A percentile compares a stretch with the other conserved stretches of the same genome.
Evolutionary conservation across 2,329 filamentous ascomycete species (phyloP).

Genomic region (Aspergillus latus): DNA sequence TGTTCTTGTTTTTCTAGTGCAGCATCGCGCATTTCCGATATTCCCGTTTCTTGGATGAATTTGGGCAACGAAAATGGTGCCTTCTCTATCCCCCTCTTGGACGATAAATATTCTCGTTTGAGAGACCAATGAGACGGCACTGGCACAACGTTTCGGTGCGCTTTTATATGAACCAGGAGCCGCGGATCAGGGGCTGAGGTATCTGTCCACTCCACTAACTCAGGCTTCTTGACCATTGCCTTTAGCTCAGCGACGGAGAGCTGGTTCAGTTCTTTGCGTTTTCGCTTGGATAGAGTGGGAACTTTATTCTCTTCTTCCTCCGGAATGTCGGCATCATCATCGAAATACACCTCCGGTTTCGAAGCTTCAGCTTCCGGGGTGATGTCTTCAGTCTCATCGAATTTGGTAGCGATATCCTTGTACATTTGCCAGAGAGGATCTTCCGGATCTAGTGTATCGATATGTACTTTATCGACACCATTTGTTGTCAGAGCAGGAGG

Average conservation of each 20-base stretch:
- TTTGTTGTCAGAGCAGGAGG: constrained; percentile 15
- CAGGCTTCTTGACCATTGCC: constrained; percentile 82
- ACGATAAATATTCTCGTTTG: constrained; percentile 95
- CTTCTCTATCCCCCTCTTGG: constrained; percentile 96
- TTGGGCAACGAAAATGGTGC: constrained; percentile 87
- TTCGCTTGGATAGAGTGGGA: constrained; percentile 86
- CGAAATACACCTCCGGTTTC: constrained; percentile 81
- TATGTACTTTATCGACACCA: constrained; percentile 49
- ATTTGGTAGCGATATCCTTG: constrained; percentile 78
- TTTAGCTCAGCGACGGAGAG: constrained; percentile 94
- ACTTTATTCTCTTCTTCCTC: constrained; percentile 67
- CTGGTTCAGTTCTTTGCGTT: constrained; percentile 86
- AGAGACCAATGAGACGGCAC: constrained; percentile 93
- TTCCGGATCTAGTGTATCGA: constrained; percentile 58
- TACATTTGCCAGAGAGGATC: constrained; percentile 82
- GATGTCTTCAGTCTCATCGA: constrained; percentile 65
- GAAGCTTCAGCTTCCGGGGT: constrained; percentile 66
- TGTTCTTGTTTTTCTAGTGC: constrained; percentile 94
- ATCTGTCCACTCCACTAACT: constrained; percentile 97
- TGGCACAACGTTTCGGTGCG: constrained; percentile 90
- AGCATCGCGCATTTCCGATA: constrained; percentile 96
- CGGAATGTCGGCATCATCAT: constrained; percentile 82
- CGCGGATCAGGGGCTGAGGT: constrained; percentile 86
- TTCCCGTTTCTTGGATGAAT: constrained; percentile 96
- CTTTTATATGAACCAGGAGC: constrained; percentile 90